Evolutionary conservation across 148 eudicot genomes (phyloP), one percentile per base, ranked within the genome.

Genomic region (Camellia japonica): DNA sequence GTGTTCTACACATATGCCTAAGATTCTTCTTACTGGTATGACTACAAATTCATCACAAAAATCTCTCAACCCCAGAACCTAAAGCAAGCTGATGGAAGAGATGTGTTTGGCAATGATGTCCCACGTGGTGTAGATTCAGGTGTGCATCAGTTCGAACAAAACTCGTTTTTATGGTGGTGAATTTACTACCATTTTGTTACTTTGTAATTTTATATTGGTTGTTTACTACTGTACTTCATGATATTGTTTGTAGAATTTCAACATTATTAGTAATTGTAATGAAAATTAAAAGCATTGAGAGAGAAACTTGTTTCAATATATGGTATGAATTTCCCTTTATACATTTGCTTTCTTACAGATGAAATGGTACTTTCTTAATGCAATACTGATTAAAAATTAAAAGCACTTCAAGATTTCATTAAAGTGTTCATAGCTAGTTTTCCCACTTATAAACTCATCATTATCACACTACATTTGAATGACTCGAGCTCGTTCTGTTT

Each of bases 1-100:
- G 80, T 81, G 2, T 30, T 88, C 62, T 81, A 65, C 65, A 83
- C 64, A 23, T 55, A 55, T 49, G 60, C 79, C 67, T 88, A 78
- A 84, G 76, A 79, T 59, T 70, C 56, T 69, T 65, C 59, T 30
- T 13, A 3, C 63, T 41, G 55, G 38, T 67, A 16, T 30, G 12
- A 55, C 71, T 11, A 74, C 42, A 74, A 67, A 43, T 65, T 6
- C 16, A 60, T 30, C 49, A n/a, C 77, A 13, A 51, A 54, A 68
- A 19, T 14, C 20, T 78, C 41, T 55, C 44, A 55, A 78, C 59
- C 72, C 46, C 77, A 71, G 73, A 82, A 54, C 52, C 56, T 51
- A 77, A 23, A 7, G 19, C 64, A 52, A 51, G 70, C 71, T 49
- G 60, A 68, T 76, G 47, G 62, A 81, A 76, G 60, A 69, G 54